These are phyloP conservation scores for Phytophthora sojae DNA, from an alignment of 352 stramenopile species.

Conservation along the genomic window DNA sequence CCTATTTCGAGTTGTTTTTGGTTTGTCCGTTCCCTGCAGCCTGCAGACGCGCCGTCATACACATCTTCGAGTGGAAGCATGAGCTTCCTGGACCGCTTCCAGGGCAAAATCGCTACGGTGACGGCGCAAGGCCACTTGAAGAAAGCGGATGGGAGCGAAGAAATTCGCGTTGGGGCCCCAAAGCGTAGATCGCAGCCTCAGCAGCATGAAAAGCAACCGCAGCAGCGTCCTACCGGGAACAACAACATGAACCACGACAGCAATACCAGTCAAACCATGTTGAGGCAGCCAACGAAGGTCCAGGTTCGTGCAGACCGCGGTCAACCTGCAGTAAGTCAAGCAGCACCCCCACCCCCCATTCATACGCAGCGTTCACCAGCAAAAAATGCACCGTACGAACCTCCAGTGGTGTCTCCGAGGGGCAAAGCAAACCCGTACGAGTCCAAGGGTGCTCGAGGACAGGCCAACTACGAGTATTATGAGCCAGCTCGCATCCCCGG, in stretches of 20 bases:
- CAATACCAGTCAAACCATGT: slow-evolving; percentile 21
- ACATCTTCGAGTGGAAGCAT: slow-evolving; percentile 32
- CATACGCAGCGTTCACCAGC: slow-evolving; percentile 21
- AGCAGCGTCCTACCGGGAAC: slow-evolving; percentile 12
- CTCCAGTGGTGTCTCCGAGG: slow-evolving; percentile 19
- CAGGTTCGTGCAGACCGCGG: slow-evolving; percentile 17
- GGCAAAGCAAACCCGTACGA: slow-evolving; percentile 22
- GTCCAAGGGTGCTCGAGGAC: slow-evolving; percentile 23
- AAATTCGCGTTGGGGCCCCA: slow-evolving; percentile 76
- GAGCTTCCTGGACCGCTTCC: slow-evolving; percentile 87
- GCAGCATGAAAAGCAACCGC: slow-evolving; percentile 17
- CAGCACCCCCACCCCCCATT: slow-evolving; percentile 12
- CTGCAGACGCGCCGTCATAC: no score
- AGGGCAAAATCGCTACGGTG: slow-evolving; percentile 86
- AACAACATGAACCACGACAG: slow-evolving; percentile 30
- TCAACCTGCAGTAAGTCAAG: slow-evolving; percentile 2
- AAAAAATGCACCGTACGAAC: slow-evolving; percentile 8
- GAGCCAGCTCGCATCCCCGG: slow-evolving; percentile 36
- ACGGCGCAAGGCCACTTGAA: slow-evolving; percentile 81
- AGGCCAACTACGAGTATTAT: slow-evolving; percentile 25
- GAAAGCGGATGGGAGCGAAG: slow-evolving; percentile 81
- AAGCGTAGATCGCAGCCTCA: slow-evolving; percentile 53
- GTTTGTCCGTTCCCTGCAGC: no score
- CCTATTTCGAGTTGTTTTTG: no score
- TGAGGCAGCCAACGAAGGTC: slow-evolving; percentile 27